Conservation (phyloP, 495 filamentous ascomycete genomes). For the Penicillium roqueforti region DNA sequence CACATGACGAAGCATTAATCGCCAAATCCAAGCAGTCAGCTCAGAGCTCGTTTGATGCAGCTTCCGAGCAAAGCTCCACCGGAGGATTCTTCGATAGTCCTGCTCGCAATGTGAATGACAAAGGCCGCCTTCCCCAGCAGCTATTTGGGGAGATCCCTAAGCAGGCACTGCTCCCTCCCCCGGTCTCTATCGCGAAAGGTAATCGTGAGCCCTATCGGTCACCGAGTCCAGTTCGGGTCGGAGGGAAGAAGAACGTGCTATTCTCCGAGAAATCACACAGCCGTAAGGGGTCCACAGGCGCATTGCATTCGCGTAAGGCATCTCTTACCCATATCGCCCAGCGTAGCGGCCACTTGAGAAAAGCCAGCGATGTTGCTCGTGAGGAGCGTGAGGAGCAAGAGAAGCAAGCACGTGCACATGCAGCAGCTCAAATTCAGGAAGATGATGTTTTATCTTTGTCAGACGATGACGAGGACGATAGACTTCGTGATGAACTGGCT, state of each 20-base stretch:
- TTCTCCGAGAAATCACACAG: conserved; percentile 41
- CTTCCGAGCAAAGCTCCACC: conserved; percentile 32
- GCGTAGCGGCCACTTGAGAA: conserved; percentile 26
- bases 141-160: conserved; percentile 66
- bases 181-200: conserved; percentile 34
- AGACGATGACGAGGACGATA: conserved; percentile 62
- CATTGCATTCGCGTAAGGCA: conserved; percentile 38
- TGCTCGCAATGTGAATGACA: conserved; percentile 19
- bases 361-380: conserved; percentile 23
- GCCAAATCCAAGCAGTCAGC: conserved; percentile 57
- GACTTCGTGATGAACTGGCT: conserved; percentile 53
- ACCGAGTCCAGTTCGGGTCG: conserved; percentile 68
- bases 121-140: conserved; percentile 26
- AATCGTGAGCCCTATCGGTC: conserved; percentile 62
- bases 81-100: conserved; percentile 43
- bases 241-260: conserved; percentile 42
- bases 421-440: conserved; percentile 35
- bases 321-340: conserved; percentile 36
- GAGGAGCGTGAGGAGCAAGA: conserved; percentile 37
- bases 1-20: conserved; percentile 49
- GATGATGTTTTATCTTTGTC: conserved; percentile 41
- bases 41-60: conserved; percentile 61
- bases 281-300: conserved; percentile 46
- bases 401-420: conserved; percentile 26
- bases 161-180: conserved; percentile 54